phyloP scores from a whole-genome alignment of 179 eudicot genomes.

The Dionaea muscipula region DNA sequence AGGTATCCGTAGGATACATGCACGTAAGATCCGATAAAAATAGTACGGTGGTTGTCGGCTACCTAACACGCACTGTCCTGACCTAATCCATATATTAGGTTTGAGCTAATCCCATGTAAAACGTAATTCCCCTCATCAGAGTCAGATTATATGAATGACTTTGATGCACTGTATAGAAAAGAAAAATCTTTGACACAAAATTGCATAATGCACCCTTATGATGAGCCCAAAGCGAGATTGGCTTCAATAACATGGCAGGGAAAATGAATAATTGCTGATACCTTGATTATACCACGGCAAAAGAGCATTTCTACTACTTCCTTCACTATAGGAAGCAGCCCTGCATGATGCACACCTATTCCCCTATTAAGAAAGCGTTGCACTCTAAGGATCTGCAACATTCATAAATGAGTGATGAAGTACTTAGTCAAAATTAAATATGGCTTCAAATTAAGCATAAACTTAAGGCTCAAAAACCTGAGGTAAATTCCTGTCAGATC shows the following conservation, averaged over 20 bases:
- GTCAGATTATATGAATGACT: too few species aligned
- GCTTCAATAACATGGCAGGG: not conserved
- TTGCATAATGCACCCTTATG: not conserved
- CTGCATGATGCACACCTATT: conserved; percentile 97
- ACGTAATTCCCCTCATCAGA: too few species aligned
- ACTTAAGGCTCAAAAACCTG: conserved; percentile 47
- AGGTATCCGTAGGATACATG: too few species aligned
- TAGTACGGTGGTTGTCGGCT: too few species aligned
- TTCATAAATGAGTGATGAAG: conserved; percentile 3
- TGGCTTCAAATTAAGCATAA: not conserved
- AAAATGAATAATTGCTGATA: conserved; percentile 6
- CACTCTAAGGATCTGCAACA: conserved; percentile 66
- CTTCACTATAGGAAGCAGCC: conserved; percentile 91
- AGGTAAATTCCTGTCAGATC: conserved; percentile 89
- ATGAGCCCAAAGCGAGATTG: not conserved
- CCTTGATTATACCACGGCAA: conserved; percentile 98
- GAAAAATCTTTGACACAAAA: too few species aligned
- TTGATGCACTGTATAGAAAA: too few species aligned
- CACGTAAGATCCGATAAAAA: too few species aligned
- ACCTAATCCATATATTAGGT: too few species aligned
- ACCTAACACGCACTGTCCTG: too few species aligned
- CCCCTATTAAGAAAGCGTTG: conserved; percentile 85
- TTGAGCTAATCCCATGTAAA: too few species aligned
- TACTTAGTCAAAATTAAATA: not conserved
- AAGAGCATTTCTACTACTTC: conserved; percentile 99